Evolutionary conservation across 805 yeast species (phyloP).

Genomic region (Millerozyma acaciae): DNA sequence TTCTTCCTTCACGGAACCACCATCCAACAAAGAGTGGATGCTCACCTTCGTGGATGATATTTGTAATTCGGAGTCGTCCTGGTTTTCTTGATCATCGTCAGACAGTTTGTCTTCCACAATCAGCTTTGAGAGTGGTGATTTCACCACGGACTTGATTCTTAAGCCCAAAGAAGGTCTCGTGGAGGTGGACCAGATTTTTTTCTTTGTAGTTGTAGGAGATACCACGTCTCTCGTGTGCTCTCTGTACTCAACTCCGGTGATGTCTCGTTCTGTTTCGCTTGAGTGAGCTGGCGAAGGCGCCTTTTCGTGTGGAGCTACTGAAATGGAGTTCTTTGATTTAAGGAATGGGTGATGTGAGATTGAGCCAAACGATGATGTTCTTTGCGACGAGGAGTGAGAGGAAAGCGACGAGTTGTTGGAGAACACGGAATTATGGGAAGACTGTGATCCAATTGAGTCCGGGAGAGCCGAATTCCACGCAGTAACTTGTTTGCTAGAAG

Average conservation of each 20-base stretch:
- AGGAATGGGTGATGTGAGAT: slow-evolving; percentile 17
- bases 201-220: too few relatives aligned
- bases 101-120: too few relatives aligned
- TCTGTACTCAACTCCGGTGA: too few relatives aligned
- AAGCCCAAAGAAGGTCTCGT: slow-evolving; percentile 4
- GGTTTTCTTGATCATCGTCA: slow-evolving; percentile 2
- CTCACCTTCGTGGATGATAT: too few relatives aligned
- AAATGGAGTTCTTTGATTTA: slow-evolving; percentile 12
- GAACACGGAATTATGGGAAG: slow-evolving; percentile 29
- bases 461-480: slow-evolving; percentile 3
- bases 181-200: slow-evolving; percentile 1
- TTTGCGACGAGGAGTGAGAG: slow-evolving; percentile 23
- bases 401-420: slow-evolving; percentile 34
- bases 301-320: slow-evolving; percentile 18
- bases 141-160: slow-evolving; percentile 13
- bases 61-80: too few relatives aligned
- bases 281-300: slow-evolving; percentile 7
- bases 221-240: too few relatives aligned
- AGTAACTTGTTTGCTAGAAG: slow-evolving; percentile 2
- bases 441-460: slow-evolving; percentile 25
- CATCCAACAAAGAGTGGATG: slow-evolving; percentile 18
- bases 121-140: slow-evolving; percentile 13
- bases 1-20: neutral
- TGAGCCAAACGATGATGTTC: slow-evolving; percentile 29
- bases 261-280: neutral